phyloP scores from a whole-genome alignment of 257 asterid genomes.

The Fraxinus excelsior region DNA sequence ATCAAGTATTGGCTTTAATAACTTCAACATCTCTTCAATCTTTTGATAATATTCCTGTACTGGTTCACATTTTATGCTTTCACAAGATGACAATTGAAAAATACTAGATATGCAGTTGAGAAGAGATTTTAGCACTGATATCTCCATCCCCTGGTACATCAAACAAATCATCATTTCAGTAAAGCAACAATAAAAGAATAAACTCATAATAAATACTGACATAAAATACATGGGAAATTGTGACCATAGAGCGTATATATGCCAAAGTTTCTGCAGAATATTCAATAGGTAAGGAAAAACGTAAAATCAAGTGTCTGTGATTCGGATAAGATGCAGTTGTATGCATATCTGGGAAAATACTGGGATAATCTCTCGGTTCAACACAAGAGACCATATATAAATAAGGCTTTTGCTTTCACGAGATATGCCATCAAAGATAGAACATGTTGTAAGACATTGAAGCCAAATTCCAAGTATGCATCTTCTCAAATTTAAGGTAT shows the following conservation, averaged over 20 bases:
- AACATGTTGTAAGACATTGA: neutral
- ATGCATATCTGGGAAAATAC: neutral
- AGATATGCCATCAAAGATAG: neutral
- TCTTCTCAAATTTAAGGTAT: neutral
- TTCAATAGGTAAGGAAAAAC: neutral
- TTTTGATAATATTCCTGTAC: conserved; percentile 52
- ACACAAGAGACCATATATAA: neutral
- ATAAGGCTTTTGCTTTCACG: neutral
- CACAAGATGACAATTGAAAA: conserved; percentile 52
- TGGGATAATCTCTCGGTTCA: neutral
- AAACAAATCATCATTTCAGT: conserved; percentile 25
- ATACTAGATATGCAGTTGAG: conserved; percentile 59
- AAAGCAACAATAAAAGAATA: neutral
- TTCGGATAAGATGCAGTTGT: neutral
- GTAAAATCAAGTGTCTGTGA: neutral
- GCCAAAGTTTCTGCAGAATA: neutral
- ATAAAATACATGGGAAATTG: neutral
- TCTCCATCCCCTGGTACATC: conserved; percentile 71
- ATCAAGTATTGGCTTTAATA: conserved; percentile 61
- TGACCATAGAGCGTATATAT: neutral
- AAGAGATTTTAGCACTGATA: conserved; percentile 63
- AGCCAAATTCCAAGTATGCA: neutral
- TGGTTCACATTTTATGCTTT: conserved; percentile 57
- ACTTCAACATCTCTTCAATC: conserved; percentile 65
- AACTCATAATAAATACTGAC: neutral